phyloP scores from a whole-genome alignment of 2,329 filamentous ascomycete species.

The Aspergillus ruber region DNA sequence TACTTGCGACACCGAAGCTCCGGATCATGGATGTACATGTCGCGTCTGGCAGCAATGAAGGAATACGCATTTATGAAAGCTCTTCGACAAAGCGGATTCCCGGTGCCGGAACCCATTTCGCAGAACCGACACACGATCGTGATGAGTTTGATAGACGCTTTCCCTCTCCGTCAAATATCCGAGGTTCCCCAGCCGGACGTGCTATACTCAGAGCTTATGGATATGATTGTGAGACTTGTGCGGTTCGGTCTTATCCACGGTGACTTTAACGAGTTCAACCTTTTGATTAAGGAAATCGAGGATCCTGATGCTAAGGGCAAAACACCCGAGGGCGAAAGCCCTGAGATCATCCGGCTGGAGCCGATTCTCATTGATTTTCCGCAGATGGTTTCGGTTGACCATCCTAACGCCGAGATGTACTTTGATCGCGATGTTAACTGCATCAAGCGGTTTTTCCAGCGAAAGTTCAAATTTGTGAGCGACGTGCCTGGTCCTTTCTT shows the following conservation, averaged over 20 bases:
- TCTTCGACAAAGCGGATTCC: conserved; percentile 74
- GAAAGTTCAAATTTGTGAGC: conserved; percentile 79
- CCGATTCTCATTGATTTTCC: conserved; percentile 96
- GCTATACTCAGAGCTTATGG: conserved; percentile 89
- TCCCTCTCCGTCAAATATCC: conserved; percentile 82
- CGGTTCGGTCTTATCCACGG: conserved; percentile 88
- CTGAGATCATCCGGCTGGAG: conserved; percentile 50
- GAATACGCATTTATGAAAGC: conserved; percentile 94
- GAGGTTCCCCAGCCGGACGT: conserved; percentile 72
- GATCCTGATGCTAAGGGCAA: conserved; percentile 30
- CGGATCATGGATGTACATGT: conserved; percentile 98
- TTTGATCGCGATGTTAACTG: conserved; percentile 95
- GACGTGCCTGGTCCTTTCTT: conserved; percentile 80
- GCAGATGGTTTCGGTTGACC: conserved; percentile 95
- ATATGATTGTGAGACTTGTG: conserved; percentile 75
- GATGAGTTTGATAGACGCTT: conserved; percentile 89
- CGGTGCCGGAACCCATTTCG: conserved; percentile 78
- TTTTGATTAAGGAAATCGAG: conserved; percentile 74
- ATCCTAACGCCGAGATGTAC: conserved; percentile 90
- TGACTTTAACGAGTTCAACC: conserved; percentile 99
- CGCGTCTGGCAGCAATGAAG: conserved; percentile 82
- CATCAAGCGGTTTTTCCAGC: conserved; percentile 87
- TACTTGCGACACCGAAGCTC: conserved; percentile 77
- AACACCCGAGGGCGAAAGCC: conserved; percentile 21
- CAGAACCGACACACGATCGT: conserved; percentile 94